Percentiles rank a stretch among this genome's conserved stretches.
Evolutionary conservation across 345 rosid genomes (phyloP).

Genomic region (Mercurialis annua): DNA sequence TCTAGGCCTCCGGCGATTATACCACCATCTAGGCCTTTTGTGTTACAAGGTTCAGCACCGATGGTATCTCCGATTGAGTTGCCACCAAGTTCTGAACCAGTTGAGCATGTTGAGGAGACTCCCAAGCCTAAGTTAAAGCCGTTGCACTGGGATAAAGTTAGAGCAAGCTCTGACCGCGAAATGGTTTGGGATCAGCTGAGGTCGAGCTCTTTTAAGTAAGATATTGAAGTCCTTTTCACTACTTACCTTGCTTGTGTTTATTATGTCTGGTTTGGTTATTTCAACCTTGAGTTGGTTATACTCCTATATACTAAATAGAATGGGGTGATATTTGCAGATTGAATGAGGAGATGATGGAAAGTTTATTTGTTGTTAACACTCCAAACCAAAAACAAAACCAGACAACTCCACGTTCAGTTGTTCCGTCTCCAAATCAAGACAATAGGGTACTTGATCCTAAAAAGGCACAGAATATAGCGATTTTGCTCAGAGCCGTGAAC

Average conservation of each 20-base stretch:
- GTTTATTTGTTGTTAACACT: constrained; percentile 64
- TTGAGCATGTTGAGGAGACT: constrained; percentile 37
- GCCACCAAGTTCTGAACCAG: constrained; percentile 32
- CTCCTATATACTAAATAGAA: not conserved
- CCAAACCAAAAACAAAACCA: constrained; percentile 53
- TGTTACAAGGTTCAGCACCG: constrained; percentile 37
- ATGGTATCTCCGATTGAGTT: constrained; percentile 40
- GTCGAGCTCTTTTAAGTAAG: constrained; percentile 81
- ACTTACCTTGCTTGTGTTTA: not conserved
- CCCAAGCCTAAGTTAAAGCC: constrained; percentile 76
- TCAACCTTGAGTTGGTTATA: not conserved
- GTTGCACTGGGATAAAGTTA: constrained; percentile 92
- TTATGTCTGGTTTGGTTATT: not conserved
- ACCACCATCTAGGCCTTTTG: constrained; percentile 68
- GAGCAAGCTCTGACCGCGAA: constrained; percentile 97
- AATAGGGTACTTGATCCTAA: constrained; percentile 91
- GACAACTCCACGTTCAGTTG: constrained; percentile 49
- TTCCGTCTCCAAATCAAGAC: constrained; percentile 59
- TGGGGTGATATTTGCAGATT: constrained; percentile 52
- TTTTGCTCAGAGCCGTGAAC: constrained; percentile 77
- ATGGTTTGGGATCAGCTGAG: constrained; percentile 91
- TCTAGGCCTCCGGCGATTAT: constrained; percentile 54
- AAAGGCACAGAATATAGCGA: constrained; percentile 94
- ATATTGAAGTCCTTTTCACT: not conserved
- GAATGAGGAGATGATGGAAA: constrained; percentile 88